Percentiles rank a stretch among this genome's conserved stretches.
phyloP scores from a whole-genome alignment of 2,329 filamentous ascomycete species.

The Aspergillus latus region DNA sequence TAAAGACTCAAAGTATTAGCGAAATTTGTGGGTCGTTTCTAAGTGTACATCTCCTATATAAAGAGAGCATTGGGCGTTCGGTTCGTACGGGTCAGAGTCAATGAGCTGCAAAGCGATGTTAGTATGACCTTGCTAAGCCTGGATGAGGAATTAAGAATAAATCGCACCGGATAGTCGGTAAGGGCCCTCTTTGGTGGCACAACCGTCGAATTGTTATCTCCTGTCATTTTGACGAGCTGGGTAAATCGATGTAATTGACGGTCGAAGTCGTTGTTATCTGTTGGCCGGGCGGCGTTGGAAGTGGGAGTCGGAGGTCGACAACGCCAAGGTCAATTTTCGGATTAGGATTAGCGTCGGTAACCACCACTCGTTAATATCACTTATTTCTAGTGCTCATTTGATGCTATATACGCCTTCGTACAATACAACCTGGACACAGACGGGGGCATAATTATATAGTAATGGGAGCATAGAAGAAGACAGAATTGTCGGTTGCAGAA shows the following conservation, averaged over 20 bases:
- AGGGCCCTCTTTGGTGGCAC: constrained; percentile 76
- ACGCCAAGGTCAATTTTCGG: constrained; percentile 22
- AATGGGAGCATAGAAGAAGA: no score
- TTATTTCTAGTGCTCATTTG: no score
- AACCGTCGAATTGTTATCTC: constrained; percentile 45
- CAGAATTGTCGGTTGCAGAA: no score
- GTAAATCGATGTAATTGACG: constrained; percentile 11
- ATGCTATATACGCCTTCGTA: no score
- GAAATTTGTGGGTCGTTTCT: neutral
- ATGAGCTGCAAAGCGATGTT: constrained; percentile 69
- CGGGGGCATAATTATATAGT: no score
- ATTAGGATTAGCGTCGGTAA: constrained; percentile 10
- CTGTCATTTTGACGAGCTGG: constrained; percentile 33
- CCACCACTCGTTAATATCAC: neutral
- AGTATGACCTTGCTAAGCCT: constrained; percentile 15
- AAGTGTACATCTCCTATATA: neutral
- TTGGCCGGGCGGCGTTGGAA: constrained; percentile 27
- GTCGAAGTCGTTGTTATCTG: constrained; percentile 20
- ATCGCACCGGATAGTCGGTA: constrained; percentile 82
- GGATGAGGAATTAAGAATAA: neutral
- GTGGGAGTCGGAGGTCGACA: constrained; percentile 24
- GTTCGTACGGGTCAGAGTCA: constrained; percentile 91
- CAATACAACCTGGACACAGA: no score
- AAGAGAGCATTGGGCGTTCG: constrained; percentile 10
- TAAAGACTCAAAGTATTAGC: constrained; percentile 29